Evolutionary conservation across 2,329 filamentous ascomycete genomes (phyloP).

Genomic region (Thermothelomyces thermophilus): DNA sequence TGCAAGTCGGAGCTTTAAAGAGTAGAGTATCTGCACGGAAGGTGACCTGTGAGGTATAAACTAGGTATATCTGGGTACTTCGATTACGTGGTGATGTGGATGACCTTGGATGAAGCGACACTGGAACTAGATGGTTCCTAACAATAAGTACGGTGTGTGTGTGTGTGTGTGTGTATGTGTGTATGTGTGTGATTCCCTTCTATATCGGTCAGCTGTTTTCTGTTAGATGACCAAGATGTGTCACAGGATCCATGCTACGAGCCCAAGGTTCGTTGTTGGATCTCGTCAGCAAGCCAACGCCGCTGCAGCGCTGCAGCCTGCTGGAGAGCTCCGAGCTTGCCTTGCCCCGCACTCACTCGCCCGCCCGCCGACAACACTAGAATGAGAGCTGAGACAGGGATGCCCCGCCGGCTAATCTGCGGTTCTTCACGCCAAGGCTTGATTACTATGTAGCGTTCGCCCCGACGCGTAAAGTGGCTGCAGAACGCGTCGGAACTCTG

Average conservation of each 20-base stretch:
- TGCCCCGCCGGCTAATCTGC: constrained; percentile 22
- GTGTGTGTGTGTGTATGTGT: no score
- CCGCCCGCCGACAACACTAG: no score
- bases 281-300: constrained; percentile 10
- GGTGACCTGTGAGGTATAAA: not conserved
- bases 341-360: constrained; percentile 2
- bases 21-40: not conserved
- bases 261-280: not conserved
- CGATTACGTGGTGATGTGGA: no score
- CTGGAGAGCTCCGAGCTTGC: constrained; percentile 10
- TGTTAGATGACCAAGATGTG: constrained; percentile 17
- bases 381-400: not conserved
- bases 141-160: no score
- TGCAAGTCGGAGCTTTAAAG: not conserved
- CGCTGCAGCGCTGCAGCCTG: not conserved
- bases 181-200: not conserved
- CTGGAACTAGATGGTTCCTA: no score
- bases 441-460: no score
- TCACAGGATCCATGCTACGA: constrained; percentile 13
- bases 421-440: constrained; percentile 3
- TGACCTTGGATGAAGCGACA: no score
- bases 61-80: no score
- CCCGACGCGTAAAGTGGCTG: constrained; percentile 17
- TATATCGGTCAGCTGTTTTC: constrained; percentile 17
- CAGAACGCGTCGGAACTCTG: constrained; percentile 18